Base-by-base conservation (phyloP, 192 early-diverging fungal species). In the Linnemannia exigua region DNA sequence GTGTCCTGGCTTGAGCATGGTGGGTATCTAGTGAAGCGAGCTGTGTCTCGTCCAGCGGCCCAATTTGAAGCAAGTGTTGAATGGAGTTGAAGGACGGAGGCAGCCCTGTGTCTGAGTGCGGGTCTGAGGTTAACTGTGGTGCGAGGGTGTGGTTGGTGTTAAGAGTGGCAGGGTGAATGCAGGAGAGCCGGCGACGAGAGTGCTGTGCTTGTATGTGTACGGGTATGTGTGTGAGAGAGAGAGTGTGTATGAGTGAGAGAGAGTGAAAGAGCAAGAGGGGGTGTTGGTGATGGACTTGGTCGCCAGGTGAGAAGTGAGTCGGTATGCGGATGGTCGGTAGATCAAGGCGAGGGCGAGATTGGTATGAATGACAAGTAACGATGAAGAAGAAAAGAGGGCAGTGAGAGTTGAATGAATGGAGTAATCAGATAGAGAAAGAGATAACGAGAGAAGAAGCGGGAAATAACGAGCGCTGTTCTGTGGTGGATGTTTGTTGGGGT, bases 1-100 rank as follows among this genome's bases (percentile, higher is more conserved):
- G 37, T 76, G 80, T 37, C 69, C 46, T 70, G 80, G 70, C 46
- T 75, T 76, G 12, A 82, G 80, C 80, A 82, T 77, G 47, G 74
- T 58, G 46, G 70, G 79, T 74, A 46, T 36, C 50, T 50, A 63
- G 28, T 31, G 58, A n/a, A 63, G 28, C 28, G 58, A 63, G 58
- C 14, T 63, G 25, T 63, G 58, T 63, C 58, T 63, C 58, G 58
- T 63, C 58, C 58, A n/a, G 28, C 22, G 3, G 58, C 31, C 58
- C 58, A 63, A 63, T 6, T 12, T 63, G 58, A 63, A 63, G 28
- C 28, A 14, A 28, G 58, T 63, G 5, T 44, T 61, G 28, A 31
- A 31, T 63, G 58, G 58, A 63, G 58, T 15, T n/a, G 58, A 31
- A 25, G 58, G 58, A 63, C 58, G 58, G 25, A 63, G 28, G 58